Evolutionary conservation across 495 filamentous ascomycete species (phyloP).

Genomic region (Penicillium lividum): DNA sequence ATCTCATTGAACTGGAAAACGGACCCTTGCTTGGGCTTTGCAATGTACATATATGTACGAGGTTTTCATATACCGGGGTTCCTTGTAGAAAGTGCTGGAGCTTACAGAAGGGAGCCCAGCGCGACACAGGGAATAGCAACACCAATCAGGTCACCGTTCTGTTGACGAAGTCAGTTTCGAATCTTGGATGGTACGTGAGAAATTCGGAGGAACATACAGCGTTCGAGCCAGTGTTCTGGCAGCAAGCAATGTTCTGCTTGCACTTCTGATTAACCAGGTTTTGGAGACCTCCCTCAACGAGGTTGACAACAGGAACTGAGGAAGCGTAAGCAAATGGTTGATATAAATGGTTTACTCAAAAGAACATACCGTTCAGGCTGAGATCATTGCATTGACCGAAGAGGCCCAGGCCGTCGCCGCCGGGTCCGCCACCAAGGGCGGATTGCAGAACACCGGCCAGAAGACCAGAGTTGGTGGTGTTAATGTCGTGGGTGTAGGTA

Average conservation of each 20-base stretch:
- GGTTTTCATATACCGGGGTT: background rate
- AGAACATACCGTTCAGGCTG: constrained; percentile 21
- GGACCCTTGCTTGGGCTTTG: constrained; percentile 10
- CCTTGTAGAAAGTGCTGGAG: background rate
- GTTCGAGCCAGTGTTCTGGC: constrained; percentile 37
- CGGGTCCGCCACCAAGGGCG: constrained; percentile 23
- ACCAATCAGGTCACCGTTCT: constrained; percentile 42
- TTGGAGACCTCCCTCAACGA: constrained; percentile 34
- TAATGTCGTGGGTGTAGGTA: constrained; percentile 34
- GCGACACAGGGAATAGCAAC: constrained; percentile 48
- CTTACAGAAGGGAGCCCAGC: constrained; percentile 44
- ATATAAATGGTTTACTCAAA: background rate
- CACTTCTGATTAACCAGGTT: constrained; percentile 45
- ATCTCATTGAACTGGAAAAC: constrained; percentile 1
- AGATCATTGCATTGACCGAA: constrained; percentile 34
- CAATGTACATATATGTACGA: constrained; percentile 20
- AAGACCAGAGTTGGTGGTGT: constrained; percentile 16
- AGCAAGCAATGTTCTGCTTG: constrained; percentile 52
- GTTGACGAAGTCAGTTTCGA: background rate
- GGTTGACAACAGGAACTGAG: constrained; percentile 16
- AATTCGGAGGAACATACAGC: constrained; percentile 26
- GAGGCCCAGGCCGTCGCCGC: constrained; percentile 28
- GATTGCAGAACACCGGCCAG: constrained; percentile 25
- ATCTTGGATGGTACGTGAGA: background rate
- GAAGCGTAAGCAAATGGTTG: background rate